Conservation (phyloP, 176 grass and related monocot species). For the Bromus sterilis region DNA sequence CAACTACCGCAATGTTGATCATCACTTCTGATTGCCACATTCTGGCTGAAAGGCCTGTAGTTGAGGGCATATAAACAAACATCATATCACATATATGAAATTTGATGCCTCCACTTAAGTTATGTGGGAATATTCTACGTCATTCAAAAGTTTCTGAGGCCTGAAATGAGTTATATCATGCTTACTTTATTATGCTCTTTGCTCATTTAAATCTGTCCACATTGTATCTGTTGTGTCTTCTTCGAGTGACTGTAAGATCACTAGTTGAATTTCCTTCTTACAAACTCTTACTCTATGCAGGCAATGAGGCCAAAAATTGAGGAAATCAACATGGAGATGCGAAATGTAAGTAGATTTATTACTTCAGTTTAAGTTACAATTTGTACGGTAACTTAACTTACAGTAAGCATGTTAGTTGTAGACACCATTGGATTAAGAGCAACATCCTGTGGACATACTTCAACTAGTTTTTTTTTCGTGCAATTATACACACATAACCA, state of each 20-base stretch:
- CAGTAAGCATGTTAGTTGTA: not conserved
- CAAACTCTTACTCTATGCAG: constrained; percentile 29
- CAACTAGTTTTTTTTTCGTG: not conserved
- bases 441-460: not conserved
- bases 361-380: not conserved
- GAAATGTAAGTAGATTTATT: constrained; percentile 41
- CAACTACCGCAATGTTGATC: not conserved
- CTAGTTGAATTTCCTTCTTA: not conserved
- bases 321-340: constrained; percentile 45
- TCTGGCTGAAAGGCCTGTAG: not conserved
- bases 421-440: not conserved
- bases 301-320: constrained; percentile 68
- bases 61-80: not conserved
- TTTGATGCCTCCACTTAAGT: not conserved
- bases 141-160: not conserved
- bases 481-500: not conserved
- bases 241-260: not conserved
- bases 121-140: not conserved
- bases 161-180: not conserved
- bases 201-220: not conserved
- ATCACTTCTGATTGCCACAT: not conserved
- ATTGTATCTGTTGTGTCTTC: not conserved
- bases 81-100: not conserved
- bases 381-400: not conserved
- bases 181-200: not conserved